Conservation (phyloP, 78 protist species). For the Dictyostelium capitatum region DNA sequence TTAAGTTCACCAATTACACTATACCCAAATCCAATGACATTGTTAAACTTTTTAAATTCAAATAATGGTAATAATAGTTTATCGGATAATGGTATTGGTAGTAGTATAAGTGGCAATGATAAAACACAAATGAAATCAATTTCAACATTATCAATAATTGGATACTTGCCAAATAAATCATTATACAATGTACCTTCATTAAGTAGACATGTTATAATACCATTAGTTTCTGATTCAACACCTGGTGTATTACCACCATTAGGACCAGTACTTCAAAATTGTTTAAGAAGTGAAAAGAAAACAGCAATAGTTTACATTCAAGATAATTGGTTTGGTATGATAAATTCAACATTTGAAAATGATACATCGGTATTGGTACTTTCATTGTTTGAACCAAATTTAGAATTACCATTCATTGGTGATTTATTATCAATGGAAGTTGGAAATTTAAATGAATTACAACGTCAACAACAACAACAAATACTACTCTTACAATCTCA, state of each 20-base stretch:
- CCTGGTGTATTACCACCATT: constrained; percentile 32
- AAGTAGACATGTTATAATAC: constrained; percentile 28
- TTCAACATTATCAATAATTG: constrained; percentile 8
- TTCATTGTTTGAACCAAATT: constrained; percentile 29
- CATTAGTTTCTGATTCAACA: constrained; percentile 35
- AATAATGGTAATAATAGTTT: background rate
- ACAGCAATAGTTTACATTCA: constrained; percentile 31
- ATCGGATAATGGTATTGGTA: background rate
- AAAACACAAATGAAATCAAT: background rate
- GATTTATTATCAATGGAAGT: constrained; percentile 25
- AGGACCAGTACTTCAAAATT: constrained; percentile 42
- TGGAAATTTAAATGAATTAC: constrained; percentile 18
- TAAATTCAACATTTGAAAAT: constrained; percentile 25
- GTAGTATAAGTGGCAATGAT: background rate
- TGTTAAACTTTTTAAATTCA: background rate
- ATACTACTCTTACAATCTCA: background rate
- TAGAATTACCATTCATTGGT: background rate
- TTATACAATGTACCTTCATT: constrained; percentile 14
- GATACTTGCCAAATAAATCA: constrained; percentile 39
- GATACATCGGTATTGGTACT: constrained; percentile 20
- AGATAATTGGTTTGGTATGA: constrained; percentile 57
- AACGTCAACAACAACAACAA: background rate
- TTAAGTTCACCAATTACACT: constrained; percentile 47
- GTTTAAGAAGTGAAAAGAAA: constrained; percentile 19
- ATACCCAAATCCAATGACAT: constrained; percentile 38